These are phyloP conservation scores for Cocos nucifera DNA, from an alignment of 176 grass and related monocot species.

Conservation along the genomic window DNA sequence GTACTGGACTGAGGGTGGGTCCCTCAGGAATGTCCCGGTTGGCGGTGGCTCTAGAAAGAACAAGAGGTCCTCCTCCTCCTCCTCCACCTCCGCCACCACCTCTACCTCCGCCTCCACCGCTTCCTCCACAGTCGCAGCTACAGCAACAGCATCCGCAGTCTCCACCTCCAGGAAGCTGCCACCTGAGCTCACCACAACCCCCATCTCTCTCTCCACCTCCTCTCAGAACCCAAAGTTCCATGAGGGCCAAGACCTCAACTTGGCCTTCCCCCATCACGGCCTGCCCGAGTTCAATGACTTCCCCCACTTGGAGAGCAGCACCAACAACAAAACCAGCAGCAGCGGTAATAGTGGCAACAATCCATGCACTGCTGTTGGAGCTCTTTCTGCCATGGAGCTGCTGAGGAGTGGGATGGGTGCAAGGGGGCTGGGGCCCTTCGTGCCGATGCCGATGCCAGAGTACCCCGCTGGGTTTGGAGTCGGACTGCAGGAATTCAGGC, in stretches of 20 bases:
- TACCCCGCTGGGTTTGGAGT: constrained; percentile 47
- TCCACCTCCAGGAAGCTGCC: neutral
- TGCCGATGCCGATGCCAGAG: constrained; percentile 54
- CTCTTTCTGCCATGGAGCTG: constrained; percentile 86
- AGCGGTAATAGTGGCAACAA: constrained; percentile 13
- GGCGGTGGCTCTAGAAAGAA: constrained; percentile 93
- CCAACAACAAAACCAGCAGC: neutral
- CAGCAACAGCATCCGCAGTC: neutral
- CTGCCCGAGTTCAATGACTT: neutral
- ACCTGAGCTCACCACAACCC: neutral
- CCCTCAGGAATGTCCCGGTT: constrained; percentile 83
- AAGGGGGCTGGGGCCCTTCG: constrained; percentile 15
- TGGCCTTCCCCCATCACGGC: constrained; percentile 15
- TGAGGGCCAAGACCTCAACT: constrained; percentile 27
- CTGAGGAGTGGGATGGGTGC: constrained; percentile 51
- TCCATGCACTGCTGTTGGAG: constrained; percentile 22
- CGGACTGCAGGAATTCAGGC: constrained; percentile 39
- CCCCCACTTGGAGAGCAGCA: constrained; percentile 2
- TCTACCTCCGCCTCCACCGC: too few species aligned
- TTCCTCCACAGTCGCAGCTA: neutral
- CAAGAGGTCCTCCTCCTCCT: constrained; percentile 56
- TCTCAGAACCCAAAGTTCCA: constrained; percentile 9
- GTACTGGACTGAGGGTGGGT: constrained; percentile 95
- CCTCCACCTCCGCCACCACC: constrained; percentile 27
- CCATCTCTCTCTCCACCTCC: constrained; percentile 2